These are phyloP conservation scores for Crataegus laevigata DNA, from an alignment of 306 rosid genomes.

Conservation along the genomic window DNA sequence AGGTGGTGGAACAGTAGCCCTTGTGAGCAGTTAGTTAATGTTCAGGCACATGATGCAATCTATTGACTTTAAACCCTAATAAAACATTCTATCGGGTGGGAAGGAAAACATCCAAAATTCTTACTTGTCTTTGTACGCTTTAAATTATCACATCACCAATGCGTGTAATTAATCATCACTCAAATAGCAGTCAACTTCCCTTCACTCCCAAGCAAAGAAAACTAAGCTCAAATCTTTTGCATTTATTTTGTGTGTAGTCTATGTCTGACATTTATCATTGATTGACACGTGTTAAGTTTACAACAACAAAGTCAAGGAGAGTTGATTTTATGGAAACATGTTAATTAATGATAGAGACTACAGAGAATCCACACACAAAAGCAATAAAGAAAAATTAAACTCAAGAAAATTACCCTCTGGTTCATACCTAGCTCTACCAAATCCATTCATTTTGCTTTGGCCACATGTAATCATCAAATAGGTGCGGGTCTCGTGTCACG, in stretches of 20 bases:
- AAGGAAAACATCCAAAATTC: no score
- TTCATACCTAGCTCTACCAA: not conserved
- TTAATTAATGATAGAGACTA: no score
- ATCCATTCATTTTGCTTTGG: not conserved
- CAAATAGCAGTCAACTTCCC: constrained; percentile 16
- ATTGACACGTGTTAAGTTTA: no score
- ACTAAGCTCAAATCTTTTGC: no score
- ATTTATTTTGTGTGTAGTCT: no score
- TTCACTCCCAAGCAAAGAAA: constrained; percentile 44
- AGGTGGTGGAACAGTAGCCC: not conserved
- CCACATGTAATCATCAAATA: not conserved
- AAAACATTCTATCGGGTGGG: no score
- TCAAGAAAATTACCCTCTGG: not conserved
- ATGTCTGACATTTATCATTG: fast-evolving
- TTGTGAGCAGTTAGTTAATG: not conserved
- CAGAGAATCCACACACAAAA: no score
- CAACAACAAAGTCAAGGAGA: no score
- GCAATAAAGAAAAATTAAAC: no score
- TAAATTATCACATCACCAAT: constrained; percentile 21
- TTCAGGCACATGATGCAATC: not conserved
- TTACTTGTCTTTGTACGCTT: no score
- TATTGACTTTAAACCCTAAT: no score
- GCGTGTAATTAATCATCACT: constrained; percentile 30
- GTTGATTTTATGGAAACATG: no score
- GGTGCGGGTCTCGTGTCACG: not conserved